A percentile compares a stretch with the other conserved stretches of the same genome.
phyloP scores from a whole-genome alignment of 164 flowering plant species.

The Annona cherimola region DNA sequence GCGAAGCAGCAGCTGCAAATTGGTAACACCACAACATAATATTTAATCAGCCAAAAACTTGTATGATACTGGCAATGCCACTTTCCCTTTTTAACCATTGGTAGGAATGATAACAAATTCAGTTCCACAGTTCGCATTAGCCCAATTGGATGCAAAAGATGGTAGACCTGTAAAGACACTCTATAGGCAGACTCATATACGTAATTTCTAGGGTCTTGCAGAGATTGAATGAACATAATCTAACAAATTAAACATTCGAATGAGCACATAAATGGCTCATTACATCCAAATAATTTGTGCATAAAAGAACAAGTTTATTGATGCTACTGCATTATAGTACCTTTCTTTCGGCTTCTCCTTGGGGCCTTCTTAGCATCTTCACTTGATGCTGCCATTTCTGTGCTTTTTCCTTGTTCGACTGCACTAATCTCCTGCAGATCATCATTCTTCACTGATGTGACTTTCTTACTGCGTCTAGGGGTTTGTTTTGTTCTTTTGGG shows the following conservation, averaged over 20 bases:
- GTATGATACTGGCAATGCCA: background rate
- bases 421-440: constrained; percentile 8
- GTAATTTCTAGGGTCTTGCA: background rate
- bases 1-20: constrained; percentile 31
- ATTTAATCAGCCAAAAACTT: background rate
- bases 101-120: background rate
- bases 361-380: constrained; percentile 24
- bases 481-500: constrained; percentile 29
- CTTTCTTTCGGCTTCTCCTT: constrained; percentile 40
- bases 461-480: constrained; percentile 39
- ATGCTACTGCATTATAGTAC: constrained; percentile 18
- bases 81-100: background rate
- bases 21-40: background rate
- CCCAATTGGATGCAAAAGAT: background rate
- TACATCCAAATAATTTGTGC: background rate
- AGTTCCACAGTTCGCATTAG: background rate
- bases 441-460: constrained; percentile 20
- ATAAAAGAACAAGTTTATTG: background rate
- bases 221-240: background rate
- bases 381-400: constrained; percentile 8
- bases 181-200: background rate
- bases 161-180: background rate
- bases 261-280: background rate
- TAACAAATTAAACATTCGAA: background rate
- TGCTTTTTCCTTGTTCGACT: background rate